phyloP scores from a whole-genome alignment of 164 flowering plant genomes.

The Taxillus chinensis region DNA sequence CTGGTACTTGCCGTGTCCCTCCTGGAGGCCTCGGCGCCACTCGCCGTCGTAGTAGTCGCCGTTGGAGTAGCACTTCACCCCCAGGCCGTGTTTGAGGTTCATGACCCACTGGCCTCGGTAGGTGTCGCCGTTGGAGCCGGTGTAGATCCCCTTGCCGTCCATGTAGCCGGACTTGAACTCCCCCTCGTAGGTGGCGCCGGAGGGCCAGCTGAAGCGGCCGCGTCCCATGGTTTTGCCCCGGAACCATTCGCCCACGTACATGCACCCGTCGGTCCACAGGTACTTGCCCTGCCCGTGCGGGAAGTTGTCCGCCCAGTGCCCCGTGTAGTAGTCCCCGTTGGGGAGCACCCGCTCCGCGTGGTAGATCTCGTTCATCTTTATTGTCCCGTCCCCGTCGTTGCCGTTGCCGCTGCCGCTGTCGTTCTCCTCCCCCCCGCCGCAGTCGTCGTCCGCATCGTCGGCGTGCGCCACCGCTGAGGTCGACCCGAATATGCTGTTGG shows the following conservation, averaged over 20 bases:
- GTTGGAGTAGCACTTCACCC: conserved; percentile 35
- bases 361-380: conserved; percentile 18
- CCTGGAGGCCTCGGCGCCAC: conserved; percentile 64
- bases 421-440: conserved; percentile 14
- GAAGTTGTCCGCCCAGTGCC: conserved; percentile 59
- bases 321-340: conserved; percentile 83
- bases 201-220: conserved; percentile 87
- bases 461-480: conserved; percentile 38
- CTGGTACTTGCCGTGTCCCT: conserved; percentile 57
- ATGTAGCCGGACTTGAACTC: conserved; percentile 73
- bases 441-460: conserved; percentile 10
- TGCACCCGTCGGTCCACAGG: conserved; percentile 89
- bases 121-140: conserved; percentile 39
- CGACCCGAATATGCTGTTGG: conserved; percentile 47
- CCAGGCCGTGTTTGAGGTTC: conserved; percentile 70
- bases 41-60: conserved; percentile 78
- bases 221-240: conserved; percentile 66
- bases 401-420: neutral
- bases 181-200: conserved; percentile 86
- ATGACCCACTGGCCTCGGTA: conserved; percentile 67
- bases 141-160: conserved; percentile 72
- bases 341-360: conserved; percentile 49
- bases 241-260: conserved; percentile 87
- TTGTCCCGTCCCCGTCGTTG: conserved; percentile 7
- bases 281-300: conserved; percentile 86